Conservation (phyloP, 164 flowering plant species). For the Macadamia tetraphylla region DNA sequence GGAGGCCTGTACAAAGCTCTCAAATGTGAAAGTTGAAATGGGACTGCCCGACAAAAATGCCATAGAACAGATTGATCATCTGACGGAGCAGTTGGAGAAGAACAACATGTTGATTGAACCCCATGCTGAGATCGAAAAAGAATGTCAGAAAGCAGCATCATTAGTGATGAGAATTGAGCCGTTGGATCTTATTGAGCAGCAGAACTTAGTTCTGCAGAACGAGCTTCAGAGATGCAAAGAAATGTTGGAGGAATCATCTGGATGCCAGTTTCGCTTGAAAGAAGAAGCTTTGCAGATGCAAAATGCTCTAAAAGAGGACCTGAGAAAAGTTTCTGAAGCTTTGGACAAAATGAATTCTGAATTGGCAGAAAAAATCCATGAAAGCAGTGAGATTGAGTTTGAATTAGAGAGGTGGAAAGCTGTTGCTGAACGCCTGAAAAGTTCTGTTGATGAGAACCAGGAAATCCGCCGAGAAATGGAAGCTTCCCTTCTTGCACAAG, state of each 20-base stretch:
- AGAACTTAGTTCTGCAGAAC: conserved; percentile 7
- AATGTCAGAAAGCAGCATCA: conserved; percentile 8
- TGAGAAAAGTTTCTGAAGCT: conserved; percentile 23
- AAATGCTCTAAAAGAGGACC: conserved; percentile 20
- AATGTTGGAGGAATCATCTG: conserved; percentile 23
- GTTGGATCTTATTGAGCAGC: conserved; percentile 7
- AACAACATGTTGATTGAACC: conserved; percentile 5
- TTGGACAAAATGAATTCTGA: conserved; percentile 24
- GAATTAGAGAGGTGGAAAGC: conserved; percentile 30
- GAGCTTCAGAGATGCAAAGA: conserved; percentile 17
- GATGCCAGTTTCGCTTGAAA: conserved; percentile 19
- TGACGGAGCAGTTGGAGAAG: conserved; percentile 8
- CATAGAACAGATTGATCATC: conserved; percentile 4
- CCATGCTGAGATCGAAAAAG: conserved; percentile 10
- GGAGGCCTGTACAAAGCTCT: conserved; percentile 15
- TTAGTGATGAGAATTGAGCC: conserved; percentile 11
- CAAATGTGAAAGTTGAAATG: not conserved
- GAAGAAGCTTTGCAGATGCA: conserved; percentile 25
- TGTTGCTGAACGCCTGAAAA: conserved; percentile 14
- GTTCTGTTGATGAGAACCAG: conserved; percentile 13
- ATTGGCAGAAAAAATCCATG: conserved; percentile 22
- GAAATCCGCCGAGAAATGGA: conserved; percentile 8
- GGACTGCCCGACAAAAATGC: not conserved
- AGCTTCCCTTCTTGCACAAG: conserved; percentile 13
- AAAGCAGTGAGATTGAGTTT: conserved; percentile 14